Evolutionary conservation across 306 rosid species (phyloP).

Genomic region (Rosa persica): DNA sequence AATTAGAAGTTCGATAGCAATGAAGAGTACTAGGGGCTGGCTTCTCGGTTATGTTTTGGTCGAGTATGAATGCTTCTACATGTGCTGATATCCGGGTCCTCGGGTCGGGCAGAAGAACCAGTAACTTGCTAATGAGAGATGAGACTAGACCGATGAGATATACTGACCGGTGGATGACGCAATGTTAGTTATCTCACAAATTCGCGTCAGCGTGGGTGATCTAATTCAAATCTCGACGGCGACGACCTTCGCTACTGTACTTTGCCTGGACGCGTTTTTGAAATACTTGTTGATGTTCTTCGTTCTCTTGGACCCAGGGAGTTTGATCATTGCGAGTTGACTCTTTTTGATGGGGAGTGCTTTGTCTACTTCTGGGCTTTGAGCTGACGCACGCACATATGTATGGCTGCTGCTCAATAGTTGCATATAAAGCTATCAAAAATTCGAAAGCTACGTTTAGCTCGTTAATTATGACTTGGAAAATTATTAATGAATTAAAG

Average conservation of each 20-base stretch:
- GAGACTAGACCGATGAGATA: neutral
- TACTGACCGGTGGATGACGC: neutral
- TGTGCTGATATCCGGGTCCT: neutral
- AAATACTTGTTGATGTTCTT: neutral
- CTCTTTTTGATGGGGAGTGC: neutral
- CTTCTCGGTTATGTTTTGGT: neutral
- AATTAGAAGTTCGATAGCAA: too few relatives aligned
- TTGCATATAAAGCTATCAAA: neutral
- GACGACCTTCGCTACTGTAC: neutral
- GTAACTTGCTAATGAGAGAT: neutral
- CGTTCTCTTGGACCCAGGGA: too few relatives aligned
- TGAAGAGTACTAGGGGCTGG: neutral
- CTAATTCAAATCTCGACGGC: neutral
- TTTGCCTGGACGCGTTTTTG: neutral
- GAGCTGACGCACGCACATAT: neutral
- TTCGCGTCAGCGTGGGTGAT: neutral
- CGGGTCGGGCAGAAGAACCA: neutral
- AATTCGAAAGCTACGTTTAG: neutral
- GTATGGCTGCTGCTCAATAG: neutral
- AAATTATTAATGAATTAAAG: too few relatives aligned
- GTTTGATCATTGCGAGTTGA: neutral
- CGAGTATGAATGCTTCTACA: neutral
- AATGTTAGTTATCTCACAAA: neutral
- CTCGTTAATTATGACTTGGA: neutral
- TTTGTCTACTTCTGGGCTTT: neutral